A percentile compares a stretch with the other conserved stretches of the same genome.
Conservation (phyloP, 345 rosid genomes). For the Aethionema arabicum region DNA sequence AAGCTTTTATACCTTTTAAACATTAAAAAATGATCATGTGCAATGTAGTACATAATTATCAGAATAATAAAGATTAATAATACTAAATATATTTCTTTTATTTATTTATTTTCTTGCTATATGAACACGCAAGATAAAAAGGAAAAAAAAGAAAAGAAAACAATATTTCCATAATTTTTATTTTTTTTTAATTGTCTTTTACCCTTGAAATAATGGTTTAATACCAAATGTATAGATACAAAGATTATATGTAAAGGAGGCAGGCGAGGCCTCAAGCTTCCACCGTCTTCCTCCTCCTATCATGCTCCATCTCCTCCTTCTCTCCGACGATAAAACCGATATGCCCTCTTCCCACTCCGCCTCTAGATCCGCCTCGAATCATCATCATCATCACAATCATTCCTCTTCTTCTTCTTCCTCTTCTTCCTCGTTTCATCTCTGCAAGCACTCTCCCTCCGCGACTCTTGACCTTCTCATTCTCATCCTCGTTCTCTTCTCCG, state of each 20-base stretch:
- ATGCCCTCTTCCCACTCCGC: slow-evolving; percentile 39
- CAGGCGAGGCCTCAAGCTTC: neutral
- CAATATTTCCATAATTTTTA: neutral
- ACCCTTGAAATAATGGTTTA: neutral
- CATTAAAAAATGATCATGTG: too few relatives aligned
- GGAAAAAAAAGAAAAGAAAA: too few relatives aligned
- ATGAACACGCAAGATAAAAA: too few relatives aligned
- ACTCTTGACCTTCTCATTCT: slow-evolving; percentile 86
- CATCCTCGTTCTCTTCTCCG: slow-evolving; percentile 74
- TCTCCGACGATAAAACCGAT: slow-evolving; percentile 37
- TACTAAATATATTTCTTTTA: neutral
- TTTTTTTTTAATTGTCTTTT: neutral
- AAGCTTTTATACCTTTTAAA: too few relatives aligned
- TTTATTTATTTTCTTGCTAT: too few relatives aligned
- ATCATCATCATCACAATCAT: slow-evolving; percentile 19
- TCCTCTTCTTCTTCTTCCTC: slow-evolving; percentile 1
- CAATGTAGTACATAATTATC: too few relatives aligned
- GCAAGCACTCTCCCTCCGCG: slow-evolving; percentile 85
- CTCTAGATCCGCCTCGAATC: slow-evolving; percentile 32
- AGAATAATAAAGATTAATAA: too few relatives aligned
- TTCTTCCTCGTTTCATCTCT: slow-evolving; percentile 40
- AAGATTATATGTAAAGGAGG: slow-evolving; percentile 26
- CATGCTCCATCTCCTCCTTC: slow-evolving; percentile 60
- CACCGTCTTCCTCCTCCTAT: slow-evolving; percentile 33
- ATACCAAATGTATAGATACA: slow-evolving; percentile 30